Percentiles rank a stretch among this genome's conserved stretches.
Evolutionary conservation across 108 stramenopile genomes (phyloP).

Genomic region (Aurantiochytrium sp.): DNA sequence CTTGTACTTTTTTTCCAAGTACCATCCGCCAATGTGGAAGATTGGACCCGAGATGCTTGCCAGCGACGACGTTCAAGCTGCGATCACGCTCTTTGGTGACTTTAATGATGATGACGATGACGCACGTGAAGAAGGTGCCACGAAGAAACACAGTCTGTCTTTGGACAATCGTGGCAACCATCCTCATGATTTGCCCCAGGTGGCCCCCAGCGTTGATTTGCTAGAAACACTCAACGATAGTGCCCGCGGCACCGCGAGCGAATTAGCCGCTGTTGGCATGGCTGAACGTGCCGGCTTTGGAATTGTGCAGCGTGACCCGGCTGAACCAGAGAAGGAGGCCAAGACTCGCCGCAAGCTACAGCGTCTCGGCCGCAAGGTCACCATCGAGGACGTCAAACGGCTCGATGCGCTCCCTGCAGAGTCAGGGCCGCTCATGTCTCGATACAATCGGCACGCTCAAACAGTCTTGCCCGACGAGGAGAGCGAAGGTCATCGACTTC

Average conservation of each 20-base stretch:
- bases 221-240: neutral
- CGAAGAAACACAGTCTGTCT: neutral
- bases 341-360: neutral
- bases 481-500: neutral
- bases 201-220: neutral
- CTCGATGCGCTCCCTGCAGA: neutral
- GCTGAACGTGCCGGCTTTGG: neutral
- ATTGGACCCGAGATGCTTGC: neutral
- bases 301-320: neutral
- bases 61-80: neutral
- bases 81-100: neutral
- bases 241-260: neutral
- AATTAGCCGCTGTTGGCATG: neutral
- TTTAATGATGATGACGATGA: neutral
- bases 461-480: neutral
- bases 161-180: neutral
- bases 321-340: neutral
- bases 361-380: neutral
- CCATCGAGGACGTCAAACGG: neutral
- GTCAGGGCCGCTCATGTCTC: neutral
- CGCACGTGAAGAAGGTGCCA: neutral
- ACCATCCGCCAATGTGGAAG: neutral
- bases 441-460: neutral
- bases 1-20: neutral
- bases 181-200: neutral